phyloP scores from a whole-genome alignment of 257 asterid species.

The Henckelia pumila region DNA sequence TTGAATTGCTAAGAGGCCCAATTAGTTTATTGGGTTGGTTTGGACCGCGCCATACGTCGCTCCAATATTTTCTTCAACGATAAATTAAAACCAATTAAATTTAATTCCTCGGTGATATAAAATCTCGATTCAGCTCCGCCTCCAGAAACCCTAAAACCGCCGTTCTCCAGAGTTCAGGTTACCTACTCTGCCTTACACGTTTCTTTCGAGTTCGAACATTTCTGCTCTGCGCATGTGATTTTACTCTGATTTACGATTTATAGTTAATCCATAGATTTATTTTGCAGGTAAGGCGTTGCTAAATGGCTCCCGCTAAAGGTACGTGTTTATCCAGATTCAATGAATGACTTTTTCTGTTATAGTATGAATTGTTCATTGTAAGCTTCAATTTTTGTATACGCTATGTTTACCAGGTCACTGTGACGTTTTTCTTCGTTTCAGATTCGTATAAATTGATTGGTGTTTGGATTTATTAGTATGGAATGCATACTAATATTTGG shows the following conservation, averaged over 20 bases:
- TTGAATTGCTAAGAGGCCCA: not conserved
- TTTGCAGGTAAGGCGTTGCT: slow-evolving; percentile 28
- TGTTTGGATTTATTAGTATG: too few relatives aligned
- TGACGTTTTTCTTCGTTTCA: too few relatives aligned
- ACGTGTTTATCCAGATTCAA: not conserved
- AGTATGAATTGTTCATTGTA: not conserved
- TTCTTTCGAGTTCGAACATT: not conserved
- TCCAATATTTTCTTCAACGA: too few relatives aligned
- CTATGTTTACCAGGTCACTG: not conserved
- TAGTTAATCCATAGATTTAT: not conserved
- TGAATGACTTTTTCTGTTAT: not conserved
- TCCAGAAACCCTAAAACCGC: slow-evolving; percentile 32
- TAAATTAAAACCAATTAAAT: too few relatives aligned
- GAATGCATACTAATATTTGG: too few relatives aligned
- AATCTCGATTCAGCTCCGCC: not conserved
- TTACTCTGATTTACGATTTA: not conserved
- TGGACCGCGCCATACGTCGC: not conserved
- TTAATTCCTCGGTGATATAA: not conserved
- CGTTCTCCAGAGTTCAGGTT: slow-evolving; percentile 17
- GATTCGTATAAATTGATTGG: not conserved
- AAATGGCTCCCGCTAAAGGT: slow-evolving; percentile 46
- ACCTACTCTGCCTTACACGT: not conserved
- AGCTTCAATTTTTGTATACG: not conserved
- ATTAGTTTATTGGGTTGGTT: not conserved
- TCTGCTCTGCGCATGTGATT: not conserved